Evolutionary conservation across 768 basidiomycete genomes (phyloP), one percentile per base, ranked within the genome.

Genomic region (Tulasnella sp.): DNA sequence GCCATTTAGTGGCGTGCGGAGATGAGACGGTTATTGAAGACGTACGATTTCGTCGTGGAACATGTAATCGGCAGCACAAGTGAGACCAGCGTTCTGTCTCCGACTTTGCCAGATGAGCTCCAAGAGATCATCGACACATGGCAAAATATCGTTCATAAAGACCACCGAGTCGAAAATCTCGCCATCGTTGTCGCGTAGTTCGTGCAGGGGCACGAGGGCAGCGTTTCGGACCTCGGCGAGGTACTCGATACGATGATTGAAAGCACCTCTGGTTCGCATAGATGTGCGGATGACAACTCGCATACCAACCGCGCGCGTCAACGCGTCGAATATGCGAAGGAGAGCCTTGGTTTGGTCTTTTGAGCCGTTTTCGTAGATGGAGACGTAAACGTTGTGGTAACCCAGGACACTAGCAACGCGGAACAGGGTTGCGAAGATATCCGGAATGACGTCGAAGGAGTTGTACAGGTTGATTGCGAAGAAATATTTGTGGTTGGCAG

Each of bases 391-490:
- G 82, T 99, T 99, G 83, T 97, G 95, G 84, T 94, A 98, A 6
- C 97, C 97, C 39, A 99, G 87, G 79, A 99, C 89, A 49, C 93
- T 88, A 0, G 95, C 91, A 49, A 96, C 91, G 76, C 96, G 90
- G 86, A 99, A 99, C 80, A 99, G 91, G 29, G 96, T 96, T 39
- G 95, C 91, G 83, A 99, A 98, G 42, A 99, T 88, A 84, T 99
- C 97, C 22, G 97, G 96, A 79, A 99, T 96, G 82, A 99, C 85
- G 84, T 97, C 96, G 89, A 99, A 99, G 15, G 96, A 98, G 86
- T 99, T 99, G 87, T 98, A 98, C 77, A 99, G 87, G 84, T 99
- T 99, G 88, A 99, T 99, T 77, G 95, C 97, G 84, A 99, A 97
- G 84, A 94, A 99, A 83, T 99, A 99, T 83, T 99, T 99, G 89